A percentile compares a stretch with the other conserved stretches of the same genome.
Conservation (phyloP, 495 filamentous ascomycete genomes). For the Aspergillus diversus region DNA sequence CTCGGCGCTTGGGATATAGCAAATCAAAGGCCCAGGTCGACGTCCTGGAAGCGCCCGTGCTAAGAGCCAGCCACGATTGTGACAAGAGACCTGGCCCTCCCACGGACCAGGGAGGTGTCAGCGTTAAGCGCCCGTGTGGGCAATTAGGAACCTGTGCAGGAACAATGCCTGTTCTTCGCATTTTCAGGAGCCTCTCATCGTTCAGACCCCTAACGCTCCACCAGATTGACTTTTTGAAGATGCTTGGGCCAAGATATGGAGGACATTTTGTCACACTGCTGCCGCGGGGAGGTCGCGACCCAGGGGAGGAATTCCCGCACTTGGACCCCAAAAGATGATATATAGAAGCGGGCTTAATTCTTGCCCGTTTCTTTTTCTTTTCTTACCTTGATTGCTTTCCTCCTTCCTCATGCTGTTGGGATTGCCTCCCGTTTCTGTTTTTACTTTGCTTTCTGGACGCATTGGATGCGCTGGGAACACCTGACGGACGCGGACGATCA, state of each 20-base stretch:
- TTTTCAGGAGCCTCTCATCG: slow-evolving; percentile 27
- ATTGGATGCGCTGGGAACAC: slow-evolving; percentile 11
- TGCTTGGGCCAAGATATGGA: slow-evolving; percentile 18
- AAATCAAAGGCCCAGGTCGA: slow-evolving; percentile 15
- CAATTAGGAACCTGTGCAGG: slow-evolving; percentile 22
- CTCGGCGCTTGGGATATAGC: slow-evolving; percentile 11
- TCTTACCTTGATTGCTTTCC: slow-evolving; percentile 1
- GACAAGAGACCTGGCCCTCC: slow-evolving; percentile 19
- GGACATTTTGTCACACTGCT: slow-evolving; percentile 11
- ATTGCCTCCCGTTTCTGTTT: not conserved
- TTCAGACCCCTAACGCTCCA: slow-evolving; percentile 31
- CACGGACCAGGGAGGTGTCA: slow-evolving; percentile 20
- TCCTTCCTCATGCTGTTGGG: not conserved
- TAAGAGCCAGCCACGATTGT: slow-evolving; percentile 16
- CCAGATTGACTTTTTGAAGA: slow-evolving; percentile 15
- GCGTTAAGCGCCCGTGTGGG: slow-evolving; percentile 30
- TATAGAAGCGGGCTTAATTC: slow-evolving; percentile 6
- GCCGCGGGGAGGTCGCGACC: slow-evolving; percentile 10
- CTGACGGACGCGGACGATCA: not conserved
- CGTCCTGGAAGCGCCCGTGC: slow-evolving; percentile 16
- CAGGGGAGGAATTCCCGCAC: not conserved
- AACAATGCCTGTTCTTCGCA: slow-evolving; percentile 27
- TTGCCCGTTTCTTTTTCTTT: not conserved
- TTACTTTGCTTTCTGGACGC: not conserved
- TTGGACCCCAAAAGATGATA: slow-evolving; percentile 1